Base-by-base conservation (phyloP, 352 stramenopile species). In the Pythium insidiosum region DNA sequence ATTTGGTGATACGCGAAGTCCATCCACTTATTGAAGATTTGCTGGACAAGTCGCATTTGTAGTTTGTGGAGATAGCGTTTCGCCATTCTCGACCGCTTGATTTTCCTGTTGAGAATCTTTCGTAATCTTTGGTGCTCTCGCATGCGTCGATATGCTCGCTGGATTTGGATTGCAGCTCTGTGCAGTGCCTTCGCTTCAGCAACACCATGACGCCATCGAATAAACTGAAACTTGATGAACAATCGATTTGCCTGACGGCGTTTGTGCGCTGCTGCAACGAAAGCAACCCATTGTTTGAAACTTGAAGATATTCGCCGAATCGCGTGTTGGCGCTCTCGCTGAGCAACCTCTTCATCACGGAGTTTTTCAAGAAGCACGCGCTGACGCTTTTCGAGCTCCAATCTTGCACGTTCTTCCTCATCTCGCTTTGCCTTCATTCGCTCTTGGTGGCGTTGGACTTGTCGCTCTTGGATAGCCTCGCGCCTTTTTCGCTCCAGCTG, bases 171-270 rank as follows among this genome's bases (percentile, higher is more conserved):
- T 0, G 66, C 68, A 18, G 70, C 66, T 3, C 21, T 24, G 22
- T 53, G 20, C n/a, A 51, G 48, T 0, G 15, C 52, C 26, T 82
- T 66, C 16, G 51, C 59, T 4, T 26, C 35, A 6, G 43, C 33
- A 25, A 70, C 63, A 10, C 76, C 58, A 4, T 53, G 33, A 28
- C 75, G 75, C 75, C 75, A 88, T 33, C 63, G 63, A 11, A 73
- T 58, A 33, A 88, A 63, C 36, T 72, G 73, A 40, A 86, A 65
- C 42, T 73, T 77, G 10, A 82, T n/a, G 42, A 83, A 86, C 36
- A 86, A 49, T n/a, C 50, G 58, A 45, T 62, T 65, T 12, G 73
- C 73, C n/a, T 71, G 56, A 9, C 63, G 59, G 38, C 48, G 45
- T 63, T 84, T 63, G 44, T 60, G 45, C 26, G 58, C 38, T 19